Conservation (phyloP, 179 eudicot species). For the Sideroxylon spinosum region DNA sequence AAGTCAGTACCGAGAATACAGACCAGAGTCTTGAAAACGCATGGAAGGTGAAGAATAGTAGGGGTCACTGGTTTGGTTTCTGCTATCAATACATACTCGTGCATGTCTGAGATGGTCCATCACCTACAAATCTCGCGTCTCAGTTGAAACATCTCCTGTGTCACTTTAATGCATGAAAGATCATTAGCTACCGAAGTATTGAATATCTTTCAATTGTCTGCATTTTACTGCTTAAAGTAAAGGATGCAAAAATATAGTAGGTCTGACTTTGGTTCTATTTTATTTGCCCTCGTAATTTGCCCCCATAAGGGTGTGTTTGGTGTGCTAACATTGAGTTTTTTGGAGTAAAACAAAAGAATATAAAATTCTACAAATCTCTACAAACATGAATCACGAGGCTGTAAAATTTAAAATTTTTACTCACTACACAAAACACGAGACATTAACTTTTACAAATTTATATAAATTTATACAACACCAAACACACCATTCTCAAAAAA, state of each 20-base stretch:
- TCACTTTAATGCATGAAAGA: not conserved
- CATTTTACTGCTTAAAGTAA: not conserved
- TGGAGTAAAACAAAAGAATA: too few species aligned
- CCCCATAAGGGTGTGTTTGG: too few species aligned
- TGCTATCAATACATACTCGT: not conserved
- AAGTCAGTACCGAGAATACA: constrained; percentile 73
- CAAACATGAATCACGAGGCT: too few species aligned
- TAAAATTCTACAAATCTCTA: too few species aligned
- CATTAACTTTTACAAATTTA: too few species aligned
- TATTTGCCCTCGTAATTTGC: too few species aligned
- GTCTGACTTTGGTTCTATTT: not conserved
- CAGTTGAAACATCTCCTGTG: not conserved
- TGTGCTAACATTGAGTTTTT: too few species aligned
- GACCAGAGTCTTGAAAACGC: constrained; percentile 87
- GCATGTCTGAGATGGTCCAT: not conserved
- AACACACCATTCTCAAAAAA: too few species aligned
- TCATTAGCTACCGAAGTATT: not conserved
- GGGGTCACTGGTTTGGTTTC: not conserved
- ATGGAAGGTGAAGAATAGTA: constrained; percentile 64
- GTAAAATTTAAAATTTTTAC: too few species aligned
- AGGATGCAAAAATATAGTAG: not conserved
- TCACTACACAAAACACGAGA: too few species aligned
- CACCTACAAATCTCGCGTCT: not conserved
- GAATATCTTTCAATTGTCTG: not conserved
- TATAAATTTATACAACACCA: too few species aligned